A percentile compares a stretch with the other conserved stretches of the same genome.
phyloP scores from a whole-genome alignment of 2,329 filamentous ascomycete genomes.

The Talaromyces atroroseus region DNA sequence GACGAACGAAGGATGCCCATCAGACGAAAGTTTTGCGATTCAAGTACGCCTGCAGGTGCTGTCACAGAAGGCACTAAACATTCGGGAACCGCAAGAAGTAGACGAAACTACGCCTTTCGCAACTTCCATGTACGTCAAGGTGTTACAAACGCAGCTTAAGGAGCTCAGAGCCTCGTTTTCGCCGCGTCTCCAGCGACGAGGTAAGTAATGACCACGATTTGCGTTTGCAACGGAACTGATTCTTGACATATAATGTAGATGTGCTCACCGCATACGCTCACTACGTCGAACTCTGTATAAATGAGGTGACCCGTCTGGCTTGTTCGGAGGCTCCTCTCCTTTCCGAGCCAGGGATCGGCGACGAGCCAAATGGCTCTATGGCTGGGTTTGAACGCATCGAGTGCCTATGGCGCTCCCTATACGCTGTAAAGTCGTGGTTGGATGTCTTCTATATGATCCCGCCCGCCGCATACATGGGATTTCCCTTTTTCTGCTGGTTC shows the following conservation, averaged over 20 bases:
- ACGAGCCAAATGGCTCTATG: slow-evolving; percentile 8
- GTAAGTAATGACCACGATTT: slow-evolving; percentile 15
- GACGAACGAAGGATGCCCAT: slow-evolving; percentile 20
- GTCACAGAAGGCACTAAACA: slow-evolving; percentile 25
- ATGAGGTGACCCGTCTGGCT: slow-evolving; percentile 23
- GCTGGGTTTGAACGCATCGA: slow-evolving; percentile 28
- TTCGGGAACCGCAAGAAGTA: slow-evolving; percentile 26
- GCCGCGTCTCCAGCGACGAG: slow-evolving; percentile 17
- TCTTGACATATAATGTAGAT: slow-evolving; percentile 16
- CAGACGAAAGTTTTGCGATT: slow-evolving; percentile 26
- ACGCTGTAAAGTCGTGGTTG: slow-evolving; percentile 30
- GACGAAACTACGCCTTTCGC: slow-evolving; percentile 14
- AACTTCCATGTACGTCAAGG: slow-evolving; percentile 25
- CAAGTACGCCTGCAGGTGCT: slow-evolving; percentile 36
- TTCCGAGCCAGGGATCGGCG: slow-evolving; percentile 4
- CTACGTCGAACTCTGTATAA: slow-evolving; percentile 25
- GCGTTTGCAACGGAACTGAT: background rate
- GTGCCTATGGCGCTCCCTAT: slow-evolving; percentile 31
- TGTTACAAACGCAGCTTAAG: slow-evolving; percentile 26
- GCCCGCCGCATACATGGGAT: slow-evolving; percentile 22
- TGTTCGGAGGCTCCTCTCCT: slow-evolving; percentile 15
- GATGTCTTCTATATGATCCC: slow-evolving; percentile 21
- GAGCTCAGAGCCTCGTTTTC: slow-evolving; percentile 26
- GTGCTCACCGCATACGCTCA: slow-evolving; percentile 25
- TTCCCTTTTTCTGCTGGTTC: slow-evolving; percentile 34